These are phyloP conservation scores for Calocybe cyanea DNA, from an alignment of 768 basidiomycete species.

Conservation along the genomic window DNA sequence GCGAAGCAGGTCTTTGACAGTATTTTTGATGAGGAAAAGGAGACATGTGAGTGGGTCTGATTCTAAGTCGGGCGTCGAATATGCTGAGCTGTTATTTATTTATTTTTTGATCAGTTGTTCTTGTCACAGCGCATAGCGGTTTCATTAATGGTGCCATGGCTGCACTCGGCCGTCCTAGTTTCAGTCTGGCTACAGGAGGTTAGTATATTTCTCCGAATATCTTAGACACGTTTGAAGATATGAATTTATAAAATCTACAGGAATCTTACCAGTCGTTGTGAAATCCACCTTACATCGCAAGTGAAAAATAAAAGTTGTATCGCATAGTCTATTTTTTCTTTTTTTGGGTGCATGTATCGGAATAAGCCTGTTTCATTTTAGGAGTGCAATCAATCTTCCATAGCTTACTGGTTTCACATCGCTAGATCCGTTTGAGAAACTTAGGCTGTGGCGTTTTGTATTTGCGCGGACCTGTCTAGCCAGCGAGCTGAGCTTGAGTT, in stretches of 20 bases:
- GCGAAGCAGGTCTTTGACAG: conserved; percentile 49
- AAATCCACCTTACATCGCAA: conserved; percentile 1
- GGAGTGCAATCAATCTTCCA: too few relatives aligned
- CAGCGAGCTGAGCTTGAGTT: too few relatives aligned
- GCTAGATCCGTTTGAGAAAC: too few relatives aligned
- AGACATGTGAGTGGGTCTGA: conserved; percentile 38
- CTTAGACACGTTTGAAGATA: too few relatives aligned
- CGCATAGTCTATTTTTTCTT: too few relatives aligned
- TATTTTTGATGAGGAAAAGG: conserved; percentile 46
- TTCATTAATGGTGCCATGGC: conserved; percentile 55
- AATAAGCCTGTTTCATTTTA: too few relatives aligned
- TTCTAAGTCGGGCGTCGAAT: not conserved
- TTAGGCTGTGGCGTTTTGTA: too few relatives aligned
- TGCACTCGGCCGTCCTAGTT: conserved; percentile 40
- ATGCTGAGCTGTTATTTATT: not conserved
- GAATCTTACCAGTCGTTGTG: conserved; percentile 15
- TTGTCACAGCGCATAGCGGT: conserved; percentile 64
- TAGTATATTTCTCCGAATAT: conserved; percentile 16
- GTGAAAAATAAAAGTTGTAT: too few relatives aligned
- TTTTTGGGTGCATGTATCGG: too few relatives aligned
- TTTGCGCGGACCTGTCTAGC: too few relatives aligned
- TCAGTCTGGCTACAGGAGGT: conserved; percentile 63
- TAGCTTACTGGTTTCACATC: too few relatives aligned
- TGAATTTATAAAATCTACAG: conserved; percentile 5
- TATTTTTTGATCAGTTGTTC: conserved; percentile 44